phyloP scores from a whole-genome alignment of 306 rosid species.

The Rosa chinensis region DNA sequence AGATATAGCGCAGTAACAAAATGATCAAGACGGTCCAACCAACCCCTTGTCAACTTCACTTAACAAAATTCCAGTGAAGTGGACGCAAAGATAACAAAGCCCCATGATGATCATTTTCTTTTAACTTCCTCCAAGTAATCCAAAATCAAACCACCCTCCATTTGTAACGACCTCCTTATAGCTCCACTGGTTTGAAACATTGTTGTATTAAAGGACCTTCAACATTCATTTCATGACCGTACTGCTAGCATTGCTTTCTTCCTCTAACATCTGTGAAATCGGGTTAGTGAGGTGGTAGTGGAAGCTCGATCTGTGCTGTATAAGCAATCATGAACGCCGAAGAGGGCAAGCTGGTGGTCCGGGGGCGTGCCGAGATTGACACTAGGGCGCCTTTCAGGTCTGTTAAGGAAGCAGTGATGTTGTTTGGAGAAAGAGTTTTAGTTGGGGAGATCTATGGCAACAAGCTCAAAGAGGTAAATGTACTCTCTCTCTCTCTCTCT shows the following conservation, averaged over 20 bases:
- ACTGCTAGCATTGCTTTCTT: conserved; percentile 6
- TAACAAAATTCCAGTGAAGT: conserved; percentile 87
- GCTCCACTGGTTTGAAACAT: background rate
- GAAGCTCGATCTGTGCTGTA: background rate
- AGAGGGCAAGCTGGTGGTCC: conserved; percentile 29
- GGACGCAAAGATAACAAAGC: conserved; percentile 78
- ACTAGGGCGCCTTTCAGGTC: conserved; percentile 81
- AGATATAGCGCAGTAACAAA: conserved; percentile 38
- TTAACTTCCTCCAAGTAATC: conserved; percentile 33
- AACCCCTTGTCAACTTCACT: conserved; percentile 73
- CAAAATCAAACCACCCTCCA: conserved; percentile 39
- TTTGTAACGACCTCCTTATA: conserved; percentile 29
- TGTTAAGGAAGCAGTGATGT: conserved; percentile 78
- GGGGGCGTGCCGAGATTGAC: conserved; percentile 79
- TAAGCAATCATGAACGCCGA: conserved; percentile 37
- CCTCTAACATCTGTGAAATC: background rate
- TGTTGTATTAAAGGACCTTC: conserved; percentile 34
- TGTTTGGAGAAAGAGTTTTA: conserved; percentile 84
- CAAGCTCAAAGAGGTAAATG: conserved; percentile 67
- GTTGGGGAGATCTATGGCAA: conserved; percentile 79
- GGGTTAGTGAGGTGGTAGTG: background rate
- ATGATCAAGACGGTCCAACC: conserved; percentile 58
- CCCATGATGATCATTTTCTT: conserved; percentile 29
- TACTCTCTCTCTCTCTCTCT: background rate
- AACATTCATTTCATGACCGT: background rate